Conservation (phyloP, 2,329 filamentous ascomycete species). For the Aspergillus fijiensis region DNA sequence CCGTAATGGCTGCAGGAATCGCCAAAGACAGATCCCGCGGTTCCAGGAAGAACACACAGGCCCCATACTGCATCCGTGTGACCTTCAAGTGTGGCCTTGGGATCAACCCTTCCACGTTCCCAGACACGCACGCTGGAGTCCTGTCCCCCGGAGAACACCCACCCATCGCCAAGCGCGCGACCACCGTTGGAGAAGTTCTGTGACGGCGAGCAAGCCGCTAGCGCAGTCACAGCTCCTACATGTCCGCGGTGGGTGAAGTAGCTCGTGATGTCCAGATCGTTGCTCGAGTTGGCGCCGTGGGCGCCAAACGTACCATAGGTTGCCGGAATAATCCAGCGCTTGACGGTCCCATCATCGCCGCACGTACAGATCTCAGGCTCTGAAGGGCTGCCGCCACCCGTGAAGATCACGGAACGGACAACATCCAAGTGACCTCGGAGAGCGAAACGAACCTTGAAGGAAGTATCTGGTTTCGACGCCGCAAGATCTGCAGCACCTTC, state of each 20-base stretch:
- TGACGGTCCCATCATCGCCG: constrained; percentile 92
- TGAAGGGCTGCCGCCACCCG: constrained; percentile 88
- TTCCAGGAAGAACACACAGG: constrained; percentile 85
- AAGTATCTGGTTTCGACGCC: constrained; percentile 64
- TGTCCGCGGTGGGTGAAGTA: constrained; percentile 97
- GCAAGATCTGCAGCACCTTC: constrained; percentile 64
- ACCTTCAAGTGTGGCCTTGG: constrained; percentile 89
- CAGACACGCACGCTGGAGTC: constrained; percentile 91
- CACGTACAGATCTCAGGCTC: constrained; percentile 97
- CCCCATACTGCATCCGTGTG: constrained; percentile 97
- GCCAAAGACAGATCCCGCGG: constrained; percentile 77
- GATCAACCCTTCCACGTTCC: constrained; percentile 91
- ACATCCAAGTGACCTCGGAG: constrained; percentile 90
- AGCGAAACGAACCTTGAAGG: constrained; percentile 90
- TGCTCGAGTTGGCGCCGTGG: constrained; percentile 57
- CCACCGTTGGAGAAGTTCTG: constrained; percentile 88
- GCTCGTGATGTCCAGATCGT: constrained; percentile 85
- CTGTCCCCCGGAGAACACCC: constrained; percentile 97
- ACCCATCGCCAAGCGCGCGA: constrained; percentile 85
- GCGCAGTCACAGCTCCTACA: constrained; percentile 79
- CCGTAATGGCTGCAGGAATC: constrained; percentile 69
- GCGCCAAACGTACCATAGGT: constrained; percentile 65
- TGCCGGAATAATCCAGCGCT: constrained; percentile 90
- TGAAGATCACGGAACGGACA: constrained; percentile 93
- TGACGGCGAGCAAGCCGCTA: constrained; percentile 83